These are phyloP conservation scores for Misopates orontium DNA, from an alignment of 257 asterid species.

Conservation along the genomic window DNA sequence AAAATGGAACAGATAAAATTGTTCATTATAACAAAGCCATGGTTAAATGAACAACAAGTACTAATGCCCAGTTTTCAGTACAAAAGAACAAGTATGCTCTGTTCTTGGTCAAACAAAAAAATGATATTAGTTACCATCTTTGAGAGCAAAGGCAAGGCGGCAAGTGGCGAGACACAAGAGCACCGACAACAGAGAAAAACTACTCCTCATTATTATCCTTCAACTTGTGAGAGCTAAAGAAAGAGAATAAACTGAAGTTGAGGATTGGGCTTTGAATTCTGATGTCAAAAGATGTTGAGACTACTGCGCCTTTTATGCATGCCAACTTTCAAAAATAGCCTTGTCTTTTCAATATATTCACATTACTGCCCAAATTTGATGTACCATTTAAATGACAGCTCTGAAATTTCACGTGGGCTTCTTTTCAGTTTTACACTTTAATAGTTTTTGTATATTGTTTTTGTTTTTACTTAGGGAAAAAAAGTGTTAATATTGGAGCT, in stretches of 20 bases:
- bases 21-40: too few species aligned
- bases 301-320: slow-evolving; percentile 75
- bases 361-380: slow-evolving; percentile 36
- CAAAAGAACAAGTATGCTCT: too few species aligned
- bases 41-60: too few species aligned
- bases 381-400: slow-evolving; percentile 28
- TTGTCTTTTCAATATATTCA: slow-evolving; percentile 30
- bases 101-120: too few species aligned
- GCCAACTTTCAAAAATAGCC: slow-evolving; percentile 33
- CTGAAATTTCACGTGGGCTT: slow-evolving; percentile 44
- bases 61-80: too few species aligned
- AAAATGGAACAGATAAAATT: too few species aligned
- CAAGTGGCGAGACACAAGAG: slow-evolving; percentile 41
- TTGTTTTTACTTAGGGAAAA: slow-evolving; percentile 30
- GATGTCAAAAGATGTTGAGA: slow-evolving; percentile 30
- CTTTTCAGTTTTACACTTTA: slow-evolving; percentile 25
- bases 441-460: not conserved
- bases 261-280: slow-evolving; percentile 10
- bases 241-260: not conserved
- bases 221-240: slow-evolving; percentile 19
- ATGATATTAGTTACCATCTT: slow-evolving; percentile 50
- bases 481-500: slow-evolving; percentile 6
- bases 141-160: slow-evolving; percentile 45
- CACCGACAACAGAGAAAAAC: slow-evolving; percentile 39
- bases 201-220: slow-evolving; percentile 28